These are phyloP conservation scores for Rhodosporidiobolus odoratus DNA, from an alignment of 768 basidiomycete species.

Conservation along the genomic window DNA sequence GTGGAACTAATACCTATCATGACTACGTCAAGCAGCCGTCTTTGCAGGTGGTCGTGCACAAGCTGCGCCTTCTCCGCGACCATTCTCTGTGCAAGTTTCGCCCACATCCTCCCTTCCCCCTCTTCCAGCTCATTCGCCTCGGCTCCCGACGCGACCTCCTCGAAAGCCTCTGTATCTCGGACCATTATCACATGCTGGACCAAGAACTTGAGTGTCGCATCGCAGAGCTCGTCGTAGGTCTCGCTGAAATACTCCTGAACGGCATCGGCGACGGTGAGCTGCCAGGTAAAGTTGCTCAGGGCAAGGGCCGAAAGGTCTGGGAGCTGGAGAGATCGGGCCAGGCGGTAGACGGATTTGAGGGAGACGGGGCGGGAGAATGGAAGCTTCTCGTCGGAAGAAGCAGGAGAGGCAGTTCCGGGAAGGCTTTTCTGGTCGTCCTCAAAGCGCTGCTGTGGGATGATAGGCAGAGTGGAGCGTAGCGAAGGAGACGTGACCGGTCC, in stretches of 20 bases:
- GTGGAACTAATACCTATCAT: too few species aligned
- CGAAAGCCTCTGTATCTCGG: background rate
- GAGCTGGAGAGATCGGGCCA: conserved; percentile 23
- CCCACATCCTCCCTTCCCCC: background rate
- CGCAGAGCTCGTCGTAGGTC: background rate
- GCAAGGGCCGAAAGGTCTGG: background rate
- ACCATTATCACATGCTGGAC: background rate
- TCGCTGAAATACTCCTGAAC: conserved; percentile 4
- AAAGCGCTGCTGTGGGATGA: background rate
- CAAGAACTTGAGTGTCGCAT: background rate
- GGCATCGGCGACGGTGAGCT: background rate
- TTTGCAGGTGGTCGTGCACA: background rate
- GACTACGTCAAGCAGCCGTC: too few species aligned
- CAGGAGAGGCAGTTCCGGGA: background rate
- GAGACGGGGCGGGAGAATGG: background rate
- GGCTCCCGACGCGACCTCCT: background rate
- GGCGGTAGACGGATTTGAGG: conserved; percentile 23
- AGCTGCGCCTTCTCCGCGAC: background rate
- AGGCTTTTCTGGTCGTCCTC: background rate
- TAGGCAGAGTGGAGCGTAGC: background rate
- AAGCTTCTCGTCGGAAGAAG: background rate
- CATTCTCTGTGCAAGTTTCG: background rate
- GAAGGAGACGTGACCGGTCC: conserved; percentile 3
- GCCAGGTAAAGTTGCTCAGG: background rate
- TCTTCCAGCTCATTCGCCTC: background rate